Conservation (phyloP, 345 rosid species). For the Combretum micranthum region DNA sequence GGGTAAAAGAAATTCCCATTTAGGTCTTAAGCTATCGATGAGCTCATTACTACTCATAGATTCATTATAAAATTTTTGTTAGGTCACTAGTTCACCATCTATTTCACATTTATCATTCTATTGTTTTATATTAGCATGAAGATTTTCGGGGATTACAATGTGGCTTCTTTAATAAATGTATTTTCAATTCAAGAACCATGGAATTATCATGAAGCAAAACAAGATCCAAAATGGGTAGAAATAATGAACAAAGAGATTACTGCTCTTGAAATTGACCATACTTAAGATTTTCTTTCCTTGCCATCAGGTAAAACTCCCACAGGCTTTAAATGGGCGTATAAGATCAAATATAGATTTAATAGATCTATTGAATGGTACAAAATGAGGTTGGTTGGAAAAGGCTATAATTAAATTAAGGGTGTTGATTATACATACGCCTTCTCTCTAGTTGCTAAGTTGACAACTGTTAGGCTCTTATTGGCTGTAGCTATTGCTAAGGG, state of each 20-base stretch:
- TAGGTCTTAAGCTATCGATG: too few species aligned
- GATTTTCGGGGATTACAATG: too few species aligned
- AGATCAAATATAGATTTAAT: too few species aligned
- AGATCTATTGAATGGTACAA: neutral
- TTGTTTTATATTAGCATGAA: too few species aligned
- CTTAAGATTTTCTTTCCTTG: neutral
- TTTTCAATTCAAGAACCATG: neutral
- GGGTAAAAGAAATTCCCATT: too few species aligned
- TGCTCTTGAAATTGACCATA: neutral
- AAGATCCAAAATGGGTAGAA: neutral
- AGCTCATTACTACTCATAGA: too few species aligned
- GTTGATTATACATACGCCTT: neutral
- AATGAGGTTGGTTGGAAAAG: neutral
- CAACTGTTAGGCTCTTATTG: neutral
- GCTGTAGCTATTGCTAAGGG: neutral
- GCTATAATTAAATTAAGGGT: neutral
- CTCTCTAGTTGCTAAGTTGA: neutral
- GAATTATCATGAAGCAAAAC: neutral
- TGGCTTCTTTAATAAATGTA: too few species aligned
- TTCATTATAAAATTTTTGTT: too few species aligned
- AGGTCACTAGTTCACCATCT: too few species aligned
- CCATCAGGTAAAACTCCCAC: neutral
- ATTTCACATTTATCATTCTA: too few species aligned
- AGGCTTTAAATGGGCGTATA: neutral
- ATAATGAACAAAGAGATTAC: neutral